Base-by-base conservation (phyloP, 2,329 filamentous ascomycete species). In the Verticillium longisporum region DNA sequence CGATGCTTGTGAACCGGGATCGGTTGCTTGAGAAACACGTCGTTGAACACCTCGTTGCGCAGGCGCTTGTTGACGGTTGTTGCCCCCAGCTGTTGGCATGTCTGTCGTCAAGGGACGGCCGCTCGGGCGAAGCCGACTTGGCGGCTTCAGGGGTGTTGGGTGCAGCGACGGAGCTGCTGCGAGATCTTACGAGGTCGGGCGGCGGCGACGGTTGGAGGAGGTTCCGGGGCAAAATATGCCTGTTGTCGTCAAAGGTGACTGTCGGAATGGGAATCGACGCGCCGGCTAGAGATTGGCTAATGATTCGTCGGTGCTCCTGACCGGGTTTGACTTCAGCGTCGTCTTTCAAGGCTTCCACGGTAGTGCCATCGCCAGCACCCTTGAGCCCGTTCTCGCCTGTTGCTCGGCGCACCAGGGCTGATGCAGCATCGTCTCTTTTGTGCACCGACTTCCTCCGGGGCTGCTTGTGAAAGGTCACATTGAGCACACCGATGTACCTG, bases 401-500 rank as follows among this genome's bases (percentile, higher is more conserved):
- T 9, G 45, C 45, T 18, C 45, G 45, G 15, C 62, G 60, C 14
- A 62, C 31, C 15, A 62, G 65, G 38, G 7, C 56, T 15, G 68
- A 66, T 0, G 70, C 69, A 13, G 68, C 68, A 11, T 82, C 80
- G 6, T 84, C 84, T 62, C 77, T 82, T 65, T 77, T 84, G 59
- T 78, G 74, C 1, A 76, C 26, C 37, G 83, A 85, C 69, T 80
- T 86, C 57, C 84, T 87, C 60, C 92, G 91, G 1, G 85, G 81
- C 61, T 88, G 87, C 72, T 96, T 97, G 58, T 92, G 91, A 72
- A 96, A 97, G 0, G 92, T 97, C 21, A 97, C 94, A 73, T 97
- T 98, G 58, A 99, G 78, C 53, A 99, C 95, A 64, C 95, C 95
- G 69, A 99, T 98, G 69, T 99, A 98, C 71, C 92, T 96, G 73